Conservation (phyloP, 306 rosid genomes). For the Trichosanthes truncata region DNA sequence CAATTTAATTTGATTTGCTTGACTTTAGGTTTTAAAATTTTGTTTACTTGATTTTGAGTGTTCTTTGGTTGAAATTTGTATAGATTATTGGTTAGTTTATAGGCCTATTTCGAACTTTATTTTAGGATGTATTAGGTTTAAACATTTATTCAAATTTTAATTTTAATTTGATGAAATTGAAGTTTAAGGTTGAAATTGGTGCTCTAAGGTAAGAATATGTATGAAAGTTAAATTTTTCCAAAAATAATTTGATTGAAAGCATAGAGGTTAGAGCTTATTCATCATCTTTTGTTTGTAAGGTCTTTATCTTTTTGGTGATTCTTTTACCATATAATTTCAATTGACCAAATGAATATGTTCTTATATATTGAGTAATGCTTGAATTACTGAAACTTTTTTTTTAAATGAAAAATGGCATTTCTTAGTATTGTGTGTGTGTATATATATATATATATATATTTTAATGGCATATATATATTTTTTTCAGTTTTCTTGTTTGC, state of each 20-base stretch:
- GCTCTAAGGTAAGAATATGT: no score
- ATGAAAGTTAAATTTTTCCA: no score
- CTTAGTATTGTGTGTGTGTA: no score
- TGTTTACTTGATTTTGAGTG: not conserved
- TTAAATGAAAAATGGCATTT: not conserved
- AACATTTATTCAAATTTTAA: not conserved
- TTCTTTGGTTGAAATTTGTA: not conserved
- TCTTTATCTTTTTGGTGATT: not conserved
- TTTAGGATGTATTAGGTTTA: conserved; percentile 11
- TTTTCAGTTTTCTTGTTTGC: not conserved
- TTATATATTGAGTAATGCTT: not conserved
- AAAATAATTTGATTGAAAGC: no score
- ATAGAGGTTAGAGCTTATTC: no score
- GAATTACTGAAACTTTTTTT: no score
- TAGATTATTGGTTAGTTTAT: not conserved
- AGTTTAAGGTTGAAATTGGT: no score
- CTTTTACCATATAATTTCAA: not conserved
- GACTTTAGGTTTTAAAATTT: no score
- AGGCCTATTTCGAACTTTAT: no score
- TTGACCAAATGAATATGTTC: not conserved
- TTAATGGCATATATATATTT: no score
- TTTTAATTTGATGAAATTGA: conserved; percentile 2
- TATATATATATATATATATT: no score
- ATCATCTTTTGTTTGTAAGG: not conserved
- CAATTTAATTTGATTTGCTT: no score